Conservation (phyloP, 768 basidiomycete genomes). For the Psilocybe cubensis region DNA sequence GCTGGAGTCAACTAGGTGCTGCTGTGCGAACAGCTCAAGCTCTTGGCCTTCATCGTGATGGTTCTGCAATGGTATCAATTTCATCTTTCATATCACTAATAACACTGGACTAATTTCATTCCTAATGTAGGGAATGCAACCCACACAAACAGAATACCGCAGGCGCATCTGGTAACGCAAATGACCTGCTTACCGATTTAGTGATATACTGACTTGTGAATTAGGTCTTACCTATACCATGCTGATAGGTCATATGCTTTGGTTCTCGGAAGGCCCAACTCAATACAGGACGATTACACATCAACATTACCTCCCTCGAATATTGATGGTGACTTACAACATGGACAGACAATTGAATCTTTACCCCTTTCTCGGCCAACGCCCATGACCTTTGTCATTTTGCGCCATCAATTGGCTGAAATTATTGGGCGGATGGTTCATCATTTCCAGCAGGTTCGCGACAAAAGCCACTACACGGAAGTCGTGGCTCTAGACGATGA, state of each 20-base stretch:
- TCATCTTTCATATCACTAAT: neutral
- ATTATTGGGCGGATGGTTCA: slow-evolving; percentile 92
- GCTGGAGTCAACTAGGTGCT: slow-evolving; percentile 95
- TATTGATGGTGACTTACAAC: slow-evolving; percentile 61
- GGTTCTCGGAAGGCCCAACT: slow-evolving; percentile 87
- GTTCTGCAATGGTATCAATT: slow-evolving; percentile 67
- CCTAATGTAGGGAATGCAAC: slow-evolving; percentile 62
- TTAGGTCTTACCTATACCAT: slow-evolving; percentile 86
- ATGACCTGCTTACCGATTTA: neutral
- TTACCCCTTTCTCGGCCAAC: slow-evolving; percentile 74
- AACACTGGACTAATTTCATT: slow-evolving; percentile 10
- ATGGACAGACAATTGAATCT: slow-evolving; percentile 48
- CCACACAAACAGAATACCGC: slow-evolving; percentile 83
- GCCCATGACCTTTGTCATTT: slow-evolving; percentile 84
- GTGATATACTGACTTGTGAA: neutral
- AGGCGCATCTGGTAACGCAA: slow-evolving; percentile 80
- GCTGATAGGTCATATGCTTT: slow-evolving; percentile 92
- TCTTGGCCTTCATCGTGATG: slow-evolving; percentile 90
- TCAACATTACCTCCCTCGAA: slow-evolving; percentile 81
- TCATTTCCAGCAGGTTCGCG: slow-evolving; percentile 88
- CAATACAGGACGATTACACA: slow-evolving; percentile 88
- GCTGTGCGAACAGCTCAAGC: slow-evolving; percentile 93
- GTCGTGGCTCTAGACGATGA: slow-evolving; percentile 85
- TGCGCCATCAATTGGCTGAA: slow-evolving; percentile 78
- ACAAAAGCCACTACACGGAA: slow-evolving; percentile 80